Evolutionary conservation across 345 rosid genomes (phyloP).

Genomic region (Eucalyptus erythrocorys): DNA sequence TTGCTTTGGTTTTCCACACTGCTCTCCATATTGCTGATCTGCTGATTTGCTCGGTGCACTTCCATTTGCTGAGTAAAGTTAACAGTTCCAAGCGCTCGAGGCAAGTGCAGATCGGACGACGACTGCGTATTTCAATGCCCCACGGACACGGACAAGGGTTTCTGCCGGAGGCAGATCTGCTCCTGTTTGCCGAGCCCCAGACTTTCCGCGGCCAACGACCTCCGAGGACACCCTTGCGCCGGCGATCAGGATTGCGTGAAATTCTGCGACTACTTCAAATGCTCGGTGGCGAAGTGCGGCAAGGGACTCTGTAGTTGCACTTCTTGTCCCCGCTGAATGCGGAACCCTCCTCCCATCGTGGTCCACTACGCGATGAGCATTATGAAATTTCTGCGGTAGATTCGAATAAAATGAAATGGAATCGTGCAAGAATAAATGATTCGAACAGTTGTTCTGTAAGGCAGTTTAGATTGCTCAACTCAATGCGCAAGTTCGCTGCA

Average conservation of each 20-base stretch:
- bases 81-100: background rate
- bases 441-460: background rate
- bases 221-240: background rate
- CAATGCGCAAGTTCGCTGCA: background rate
- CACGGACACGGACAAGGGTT: fast-evolving
- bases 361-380: background rate
- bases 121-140: background rate
- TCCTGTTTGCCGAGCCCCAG: background rate
- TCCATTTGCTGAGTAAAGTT: too few species aligned
- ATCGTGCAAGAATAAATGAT: background rate
- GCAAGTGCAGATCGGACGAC: background rate
- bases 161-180: background rate
- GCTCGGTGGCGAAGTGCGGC: background rate
- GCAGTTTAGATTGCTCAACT: background rate
- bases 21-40: too few species aligned
- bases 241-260: background rate
- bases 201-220: background rate
- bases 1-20: too few species aligned
- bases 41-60: too few species aligned
- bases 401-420: background rate
- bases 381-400: background rate
- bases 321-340: background rate
- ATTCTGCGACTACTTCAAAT: background rate
- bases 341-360: background rate
- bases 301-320: background rate